Evolutionary conservation across 2,329 filamentous ascomycete genomes (phyloP), one percentile per base, ranked within the genome.

Genomic region (Botrytis elliptica): DNA sequence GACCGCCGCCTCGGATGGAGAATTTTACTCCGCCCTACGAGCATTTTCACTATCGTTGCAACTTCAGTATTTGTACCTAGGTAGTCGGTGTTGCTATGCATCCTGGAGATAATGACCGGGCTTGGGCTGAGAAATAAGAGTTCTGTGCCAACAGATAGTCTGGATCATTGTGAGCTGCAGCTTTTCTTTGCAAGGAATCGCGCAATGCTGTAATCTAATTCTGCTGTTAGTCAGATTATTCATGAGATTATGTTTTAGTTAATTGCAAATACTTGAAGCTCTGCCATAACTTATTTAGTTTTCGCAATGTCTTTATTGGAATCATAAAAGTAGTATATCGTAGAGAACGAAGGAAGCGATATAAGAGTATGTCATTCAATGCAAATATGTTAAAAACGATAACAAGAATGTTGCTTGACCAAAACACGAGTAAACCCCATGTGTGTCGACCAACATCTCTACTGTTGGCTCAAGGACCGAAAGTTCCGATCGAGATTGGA

Each of bases 1-100:
- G 77, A 1, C 76, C 78, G 12, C 78, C 77, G 44, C 74, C 76
- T 55, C 77, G 77, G 14, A 79, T 74, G 0, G 77, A 75, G 55
- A 79, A 79, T 49, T 75, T 66, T 40, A 77, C 77, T 36, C 75
- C 49, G 29, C 46, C 42, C 16, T 33, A 66, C 52, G 18, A 77
- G 40, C 10, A 70, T 55, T 46, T 74, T 57, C 1, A 80, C 59
- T 20, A 75, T 76, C 0, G 65, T 44, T 0, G 78, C 76, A 6
- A 78, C 74, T 57, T 77, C 77, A 14, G 71, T 8, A 14, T 73
- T 55, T 6, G 55, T 29, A 29, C 29, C 29, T 29, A 29, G 29
- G 29, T 70, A 20, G 49, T 75, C 5, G 78, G 76, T 46, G 74
- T 59, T 63, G 78, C 60, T 20, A 76, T 67, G 64, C 77, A 79